Base-by-base conservation (phyloP, 768 basidiomycete species). In the Auriscalpium microsporum region DNA sequence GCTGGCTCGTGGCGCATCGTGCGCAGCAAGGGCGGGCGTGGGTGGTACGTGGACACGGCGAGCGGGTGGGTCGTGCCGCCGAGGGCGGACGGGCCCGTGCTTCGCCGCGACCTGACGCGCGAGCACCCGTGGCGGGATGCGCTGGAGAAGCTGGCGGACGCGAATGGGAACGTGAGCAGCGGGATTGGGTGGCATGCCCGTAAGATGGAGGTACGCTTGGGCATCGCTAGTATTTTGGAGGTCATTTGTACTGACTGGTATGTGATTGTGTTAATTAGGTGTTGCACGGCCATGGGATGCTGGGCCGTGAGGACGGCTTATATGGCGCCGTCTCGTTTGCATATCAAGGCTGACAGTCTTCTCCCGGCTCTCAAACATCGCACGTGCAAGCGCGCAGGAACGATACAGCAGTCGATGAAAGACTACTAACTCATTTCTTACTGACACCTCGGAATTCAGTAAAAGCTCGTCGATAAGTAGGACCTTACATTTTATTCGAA, bases 291-390 rank as follows among this genome's bases (percentile, higher is more conserved):
- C 77, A 87, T 63, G 95, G 94, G 11, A 83, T 97, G 83, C 72
- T 94, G 10, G 94, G 93, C 5, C 81, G 90, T 28, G 93, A 95
- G 69, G 91, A 94, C 59, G 95, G 95, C 3, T 69, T 99, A 53
- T 96, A 94, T 58, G 93, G 94, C 17, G 93, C 91, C 11, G 90
- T 93, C 16, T 90, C 92, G 1, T 97, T 94, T 68, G 94, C 94
- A 9, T 94, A 94, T 70, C 91, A 92, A 63, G 91, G 92, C 34
- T 96, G 67, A 78, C 35, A n/a, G 44, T 42, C 14, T 17, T 40
- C 2, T 38, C 2, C 5, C 8, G 45, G 5, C 28, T 28, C 28
- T 21, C 21, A 21, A 21, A 21, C 21, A 21, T 21, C 21, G n/a
- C n/a, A n/a, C n/a, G 21, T 21, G 21, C 21, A 21, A 21, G 21